Evolutionary conservation across 257 asterid species (phyloP), one percentile per base, ranked within the genome.

Genomic region (Vinca minor): DNA sequence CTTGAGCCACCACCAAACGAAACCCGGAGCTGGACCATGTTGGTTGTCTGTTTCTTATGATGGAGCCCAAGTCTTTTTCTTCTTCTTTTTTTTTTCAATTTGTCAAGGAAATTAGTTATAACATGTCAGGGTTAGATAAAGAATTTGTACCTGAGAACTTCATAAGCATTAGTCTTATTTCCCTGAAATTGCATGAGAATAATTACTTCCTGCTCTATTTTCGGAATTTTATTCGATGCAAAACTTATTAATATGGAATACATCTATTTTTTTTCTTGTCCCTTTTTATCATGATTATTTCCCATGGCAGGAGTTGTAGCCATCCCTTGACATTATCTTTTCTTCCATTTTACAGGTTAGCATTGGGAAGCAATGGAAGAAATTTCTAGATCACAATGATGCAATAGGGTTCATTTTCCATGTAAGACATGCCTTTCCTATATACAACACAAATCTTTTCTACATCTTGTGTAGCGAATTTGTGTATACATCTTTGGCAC

Each of bases 331-430:
- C 28, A 41, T 34, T n/a, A n/a, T n/a, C n/a, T n/a, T n/a, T 64
- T 52, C 47, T 64, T 62, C 49, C 69, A 15, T 65, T 63, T 75
- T n/a, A 60, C 94, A 93, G 99, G 61, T 80, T 63, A 85, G 94
- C 82, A 87, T 93, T 69, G 99, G 96, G 69, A 85, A 67, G 70
- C 96, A 89, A 41, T 93, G 94, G 99, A 89, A 93, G 88, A 85
- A 81, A 72, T 75, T 84, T 70, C 84, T 93, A 70, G 99, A 89
- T 74, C 83, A 75, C 84, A 84, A 83, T 20, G 94, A 84, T 0
- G 18, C 80, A 2, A 76, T 84, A n/a, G 99, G 97, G 57, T 93
- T 78, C 83, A 84, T 87, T 58, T 59, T 77, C 80, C 97, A 93
- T 66, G 97, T 87, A 76, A 71, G 94, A 31, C 57, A 35, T 35